phyloP scores from a whole-genome alignment of 1,139 yeast genomes.

The Protomyces inundatus region DNA sequence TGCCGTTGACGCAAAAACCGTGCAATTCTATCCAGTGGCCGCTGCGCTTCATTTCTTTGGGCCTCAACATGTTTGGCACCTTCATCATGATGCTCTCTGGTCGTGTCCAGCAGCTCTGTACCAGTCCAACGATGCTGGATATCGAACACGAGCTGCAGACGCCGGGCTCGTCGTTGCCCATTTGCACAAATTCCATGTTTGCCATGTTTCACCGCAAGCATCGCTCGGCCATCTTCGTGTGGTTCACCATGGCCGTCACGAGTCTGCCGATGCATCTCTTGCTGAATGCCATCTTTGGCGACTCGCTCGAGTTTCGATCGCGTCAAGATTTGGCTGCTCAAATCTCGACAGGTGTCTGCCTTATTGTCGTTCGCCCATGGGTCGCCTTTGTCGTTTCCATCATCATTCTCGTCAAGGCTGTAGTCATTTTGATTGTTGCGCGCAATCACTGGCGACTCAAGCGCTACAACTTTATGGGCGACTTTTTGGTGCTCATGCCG shows the following conservation, averaged over 20 bases:
- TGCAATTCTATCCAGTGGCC: not conserved
- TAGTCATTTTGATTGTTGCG: not conserved
- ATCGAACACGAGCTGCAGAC: not conserved
- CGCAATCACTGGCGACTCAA: not conserved
- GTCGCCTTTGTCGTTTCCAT: not conserved
- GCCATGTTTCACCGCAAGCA: slow-evolving; percentile 4
- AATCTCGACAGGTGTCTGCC: not conserved
- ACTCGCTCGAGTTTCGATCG: not conserved
- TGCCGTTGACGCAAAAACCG: not conserved
- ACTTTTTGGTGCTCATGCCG: not conserved
- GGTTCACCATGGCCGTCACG: slow-evolving; percentile 3
- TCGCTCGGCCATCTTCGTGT: not conserved
- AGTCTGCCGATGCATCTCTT: slow-evolving; percentile 7
- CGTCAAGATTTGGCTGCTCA: not conserved
- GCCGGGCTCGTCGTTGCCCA: not conserved
- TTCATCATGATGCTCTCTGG: slow-evolving; percentile 4
- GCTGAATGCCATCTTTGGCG: slow-evolving; percentile 3
- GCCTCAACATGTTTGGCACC: slow-evolving; percentile 6
- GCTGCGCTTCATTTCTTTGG: not conserved
- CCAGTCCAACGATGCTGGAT: not conserved
- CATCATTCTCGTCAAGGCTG: slow-evolving; percentile 4
- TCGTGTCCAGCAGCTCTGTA: slow-evolving; percentile 1
- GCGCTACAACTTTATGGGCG: slow-evolving; percentile 3
- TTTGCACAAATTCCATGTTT: not conserved
- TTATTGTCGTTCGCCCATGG: slow-evolving; percentile 7